Evolutionary conservation across 164 flowering plant species (phyloP).

Genomic region (Tetrastigma voinierianum): DNA sequence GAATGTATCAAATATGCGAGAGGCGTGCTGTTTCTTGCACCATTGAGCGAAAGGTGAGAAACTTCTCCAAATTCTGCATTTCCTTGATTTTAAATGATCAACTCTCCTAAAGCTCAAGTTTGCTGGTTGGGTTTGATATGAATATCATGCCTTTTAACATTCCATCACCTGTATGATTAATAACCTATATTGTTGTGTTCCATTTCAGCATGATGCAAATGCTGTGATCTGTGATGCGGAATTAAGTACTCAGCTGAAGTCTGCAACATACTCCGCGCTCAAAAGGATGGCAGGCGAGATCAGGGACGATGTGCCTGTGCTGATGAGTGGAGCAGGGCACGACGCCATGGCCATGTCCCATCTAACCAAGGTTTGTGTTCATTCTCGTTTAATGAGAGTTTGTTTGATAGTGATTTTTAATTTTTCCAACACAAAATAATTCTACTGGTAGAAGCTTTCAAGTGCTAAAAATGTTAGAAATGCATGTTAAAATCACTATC

Average conservation of each 20-base stretch:
- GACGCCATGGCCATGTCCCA: slow-evolving; percentile 99
- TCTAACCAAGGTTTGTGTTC: slow-evolving; percentile 73
- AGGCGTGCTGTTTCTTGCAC: slow-evolving; percentile 77
- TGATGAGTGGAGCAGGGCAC: slow-evolving; percentile 99
- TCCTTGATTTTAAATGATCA: too few relatives aligned
- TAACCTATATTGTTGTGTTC: background rate
- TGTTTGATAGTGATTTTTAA: background rate
- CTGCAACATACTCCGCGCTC: slow-evolving; percentile 66
- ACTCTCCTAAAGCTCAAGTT: too few relatives aligned
- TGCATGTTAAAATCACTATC: too few relatives aligned
- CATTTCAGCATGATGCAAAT: slow-evolving; percentile 83
- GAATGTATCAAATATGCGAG: slow-evolving; percentile 65
- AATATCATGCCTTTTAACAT: too few relatives aligned
- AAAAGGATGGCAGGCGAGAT: slow-evolving; percentile 62
- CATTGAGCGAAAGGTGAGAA: slow-evolving; percentile 80
- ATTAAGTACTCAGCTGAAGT: slow-evolving; percentile 57
- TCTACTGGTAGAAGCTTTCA: too few relatives aligned
- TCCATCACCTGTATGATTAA: too few relatives aligned
- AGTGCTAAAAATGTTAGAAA: too few relatives aligned
- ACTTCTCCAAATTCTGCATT: too few relatives aligned
- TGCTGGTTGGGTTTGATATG: too few relatives aligned
- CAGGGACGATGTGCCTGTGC: slow-evolving; percentile 67
- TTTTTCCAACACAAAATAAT: too few relatives aligned
- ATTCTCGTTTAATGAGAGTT: background rate
- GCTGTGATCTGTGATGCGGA: slow-evolving; percentile 66